Evolutionary conservation across 2,329 filamentous ascomycete species (phyloP).

Genomic region (Fusarium sp.): DNA sequence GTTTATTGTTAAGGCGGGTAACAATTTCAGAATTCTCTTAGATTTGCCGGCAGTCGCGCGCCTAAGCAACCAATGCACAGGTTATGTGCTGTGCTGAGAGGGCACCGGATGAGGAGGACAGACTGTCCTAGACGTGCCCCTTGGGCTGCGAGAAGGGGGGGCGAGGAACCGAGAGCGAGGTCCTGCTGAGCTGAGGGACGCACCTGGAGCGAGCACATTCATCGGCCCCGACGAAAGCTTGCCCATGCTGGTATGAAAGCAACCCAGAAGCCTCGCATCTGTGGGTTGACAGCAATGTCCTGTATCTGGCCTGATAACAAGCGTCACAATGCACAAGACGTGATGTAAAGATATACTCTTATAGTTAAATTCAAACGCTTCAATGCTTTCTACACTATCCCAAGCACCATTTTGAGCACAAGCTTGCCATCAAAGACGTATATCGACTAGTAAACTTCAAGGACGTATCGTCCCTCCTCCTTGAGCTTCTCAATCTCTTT

Average conservation of each 20-base stretch:
- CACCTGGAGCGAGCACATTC: not conserved
- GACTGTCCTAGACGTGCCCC: not conserved
- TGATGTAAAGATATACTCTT: not conserved
- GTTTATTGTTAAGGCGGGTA: constrained; percentile 29
- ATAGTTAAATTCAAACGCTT: constrained; percentile 36
- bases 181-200: not conserved
- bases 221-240: not conserved
- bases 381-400: constrained; percentile 38
- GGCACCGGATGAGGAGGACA: not conserved
- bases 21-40: constrained; percentile 3
- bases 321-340: not conserved
- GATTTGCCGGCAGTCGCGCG: constrained; percentile 27
- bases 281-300: not conserved
- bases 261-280: not conserved
- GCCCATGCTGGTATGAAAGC: not conserved
- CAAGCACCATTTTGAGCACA: constrained; percentile 31
- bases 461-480: constrained; percentile 91
- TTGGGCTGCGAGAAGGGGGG: not conserved
- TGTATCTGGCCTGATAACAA: not conserved
- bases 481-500: constrained; percentile 98
- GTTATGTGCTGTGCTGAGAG: not conserved
- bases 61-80: constrained; percentile 7
- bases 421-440: constrained; percentile 10
- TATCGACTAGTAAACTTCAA: constrained; percentile 85
- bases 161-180: not conserved